Conservation (phyloP, 1,139 yeast genomes). For the Candida smagusa region DNA sequence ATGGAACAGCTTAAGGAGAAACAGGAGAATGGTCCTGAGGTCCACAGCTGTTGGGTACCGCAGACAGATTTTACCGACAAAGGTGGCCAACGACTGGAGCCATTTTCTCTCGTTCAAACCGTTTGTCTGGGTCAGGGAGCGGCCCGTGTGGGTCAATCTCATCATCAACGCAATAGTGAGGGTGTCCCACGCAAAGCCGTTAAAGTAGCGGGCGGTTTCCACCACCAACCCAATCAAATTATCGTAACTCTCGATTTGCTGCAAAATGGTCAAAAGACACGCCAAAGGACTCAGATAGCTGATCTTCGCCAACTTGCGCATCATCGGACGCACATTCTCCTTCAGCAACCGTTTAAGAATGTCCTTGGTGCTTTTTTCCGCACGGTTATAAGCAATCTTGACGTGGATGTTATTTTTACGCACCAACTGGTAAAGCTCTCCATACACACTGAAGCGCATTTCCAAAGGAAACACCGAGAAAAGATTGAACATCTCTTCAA, state of each 20-base stretch:
- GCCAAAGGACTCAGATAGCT: slow-evolving; percentile 82
- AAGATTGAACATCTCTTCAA: slow-evolving; percentile 58
- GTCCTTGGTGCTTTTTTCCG: slow-evolving; percentile 81
- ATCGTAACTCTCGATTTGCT: slow-evolving; percentile 88
- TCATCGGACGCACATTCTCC: slow-evolving; percentile 74
- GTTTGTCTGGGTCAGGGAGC: slow-evolving; percentile 68
- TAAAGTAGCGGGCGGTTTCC: slow-evolving; percentile 76
- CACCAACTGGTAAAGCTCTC: slow-evolving; percentile 64
- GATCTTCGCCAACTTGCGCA: slow-evolving; percentile 74
- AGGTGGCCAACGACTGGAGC: slow-evolving; percentile 72
- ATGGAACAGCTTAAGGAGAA: slow-evolving; percentile 64
- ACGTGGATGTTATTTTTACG: slow-evolving; percentile 58
- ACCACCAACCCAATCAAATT: slow-evolving; percentile 78
- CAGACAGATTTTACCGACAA: slow-evolving; percentile 62
- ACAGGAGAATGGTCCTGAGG: slow-evolving; percentile 54
- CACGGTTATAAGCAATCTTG: slow-evolving; percentile 61
- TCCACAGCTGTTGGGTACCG: slow-evolving; percentile 49
- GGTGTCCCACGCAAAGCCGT: slow-evolving; percentile 82
- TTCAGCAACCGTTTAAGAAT: slow-evolving; percentile 83
- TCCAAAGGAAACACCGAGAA: slow-evolving; percentile 56
- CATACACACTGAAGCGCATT: slow-evolving; percentile 74
- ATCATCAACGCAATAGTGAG: slow-evolving; percentile 70
- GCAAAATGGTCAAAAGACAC: slow-evolving; percentile 59
- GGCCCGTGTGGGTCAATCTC: slow-evolving; percentile 63
- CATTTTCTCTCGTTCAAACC: slow-evolving; percentile 83